Base-by-base conservation (phyloP, 192 early-diverging fungal genomes). In the Rhizophagus sp. region DNA sequence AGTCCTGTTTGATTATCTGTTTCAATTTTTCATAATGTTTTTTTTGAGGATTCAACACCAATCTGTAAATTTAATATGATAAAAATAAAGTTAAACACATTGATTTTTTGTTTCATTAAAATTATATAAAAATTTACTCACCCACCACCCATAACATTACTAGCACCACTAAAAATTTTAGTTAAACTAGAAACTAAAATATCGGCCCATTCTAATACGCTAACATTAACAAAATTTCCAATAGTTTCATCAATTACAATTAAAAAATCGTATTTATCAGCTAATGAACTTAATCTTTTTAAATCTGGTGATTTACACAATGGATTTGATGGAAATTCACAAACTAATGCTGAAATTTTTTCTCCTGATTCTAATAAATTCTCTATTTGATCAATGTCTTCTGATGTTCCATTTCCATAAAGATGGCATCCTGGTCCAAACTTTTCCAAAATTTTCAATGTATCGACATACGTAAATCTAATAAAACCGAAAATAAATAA, bases 131-230 rank as follows among this genome's bases (percentile, higher is more conserved):
- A 27, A 50, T 30, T 34, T 63, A 88, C 84, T 52, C 89, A 93
- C 93, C 96, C 95, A 70, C 97, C 97, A 73, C 94, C 97, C 97
- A 98, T 99, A 22, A 97, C 97, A 84, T 99, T 97, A 83, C 93
- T 92, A 84, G 98, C 97, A 52, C 97, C 97, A 82, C 91, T 93
- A 81, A 99, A 99, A 67, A 98, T 90, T 87, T 99, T 99, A 15
- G 97, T 97, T 74, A 99, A 84, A 66, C 94, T 96, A 19, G 95
- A 94, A 19, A 97, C 96, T 3, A 97, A 90, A 12, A 97, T 86
- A 82, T 99, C 96, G 2, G 94, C 94, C 87, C 88, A 94, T 76
- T 88, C 82, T 13, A 97, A 85, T 27, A 92, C 93, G 33, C 85
- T 82, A 41, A 97, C 92, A 78, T 99, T 99, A 47, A 93, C 89